phyloP scores from a whole-genome alignment of 164 flowering plant species.

The Nymphaea colorata region DNA sequence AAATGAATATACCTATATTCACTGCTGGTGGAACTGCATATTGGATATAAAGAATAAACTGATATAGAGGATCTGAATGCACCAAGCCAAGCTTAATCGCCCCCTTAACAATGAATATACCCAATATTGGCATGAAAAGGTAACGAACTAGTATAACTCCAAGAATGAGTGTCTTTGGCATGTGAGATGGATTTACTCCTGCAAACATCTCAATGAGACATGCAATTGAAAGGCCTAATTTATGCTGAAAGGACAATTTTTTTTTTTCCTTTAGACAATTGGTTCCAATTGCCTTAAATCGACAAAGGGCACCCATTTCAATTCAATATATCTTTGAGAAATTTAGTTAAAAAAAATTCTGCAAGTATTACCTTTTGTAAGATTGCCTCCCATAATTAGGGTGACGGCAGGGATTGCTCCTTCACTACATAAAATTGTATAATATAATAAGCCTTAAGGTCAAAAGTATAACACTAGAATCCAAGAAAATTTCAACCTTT shows the following conservation, averaged over 20 bases:
- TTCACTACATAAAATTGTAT: conserved; percentile 30
- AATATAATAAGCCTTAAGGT: neutral
- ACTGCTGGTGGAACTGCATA: conserved; percentile 76
- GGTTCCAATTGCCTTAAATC: no score
- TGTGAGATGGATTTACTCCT: conserved; percentile 39
- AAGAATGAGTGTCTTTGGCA: conserved; percentile 20
- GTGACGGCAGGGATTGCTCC: conserved; percentile 62
- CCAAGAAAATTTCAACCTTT: no score
- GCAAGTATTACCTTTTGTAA: conserved; percentile 35
- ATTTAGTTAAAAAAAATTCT: neutral
- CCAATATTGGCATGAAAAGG: conserved; percentile 39
- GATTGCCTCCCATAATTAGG: conserved; percentile 63
- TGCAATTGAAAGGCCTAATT: neutral
- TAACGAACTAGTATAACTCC: conserved; percentile 45
- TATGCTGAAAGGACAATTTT: neutral
- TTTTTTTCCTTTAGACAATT: no score
- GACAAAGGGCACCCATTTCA: neutral
- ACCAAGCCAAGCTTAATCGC: conserved; percentile 38
- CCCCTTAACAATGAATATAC: conserved; percentile 37
- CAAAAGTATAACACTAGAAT: no score
- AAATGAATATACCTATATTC: conserved; percentile 39
- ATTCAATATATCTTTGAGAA: neutral
- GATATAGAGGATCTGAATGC: conserved; percentile 40
- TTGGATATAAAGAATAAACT: conserved; percentile 55
- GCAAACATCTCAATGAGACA: conserved; percentile 2